phyloP scores from a whole-genome alignment of 306 rosid genomes.

The Chamaecrista fasciculata region DNA sequence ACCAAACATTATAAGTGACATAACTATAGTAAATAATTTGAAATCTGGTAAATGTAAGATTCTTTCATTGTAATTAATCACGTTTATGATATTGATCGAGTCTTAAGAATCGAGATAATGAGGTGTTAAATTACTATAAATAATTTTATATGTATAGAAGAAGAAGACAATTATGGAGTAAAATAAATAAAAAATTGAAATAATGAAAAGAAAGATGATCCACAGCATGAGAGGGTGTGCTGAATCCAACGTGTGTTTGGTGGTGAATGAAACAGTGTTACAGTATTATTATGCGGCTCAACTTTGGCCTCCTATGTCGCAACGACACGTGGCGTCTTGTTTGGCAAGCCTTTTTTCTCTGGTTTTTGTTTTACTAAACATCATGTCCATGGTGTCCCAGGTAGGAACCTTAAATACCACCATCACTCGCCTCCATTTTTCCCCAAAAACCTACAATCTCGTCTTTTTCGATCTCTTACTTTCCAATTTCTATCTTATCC shows the following conservation, averaged over 20 bases:
- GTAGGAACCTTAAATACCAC: neutral
- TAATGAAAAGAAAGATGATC: neutral
- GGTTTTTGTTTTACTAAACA: neutral
- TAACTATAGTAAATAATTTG: too few relatives aligned
- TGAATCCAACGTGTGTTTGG: neutral
- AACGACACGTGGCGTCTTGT: conserved; percentile 23
- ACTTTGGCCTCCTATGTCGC: neutral
- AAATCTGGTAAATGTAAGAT: too few relatives aligned
- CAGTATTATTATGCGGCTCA: neutral
- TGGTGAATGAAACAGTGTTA: neutral
- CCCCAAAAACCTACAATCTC: neutral
- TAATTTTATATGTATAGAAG: too few relatives aligned
- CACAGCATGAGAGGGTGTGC: neutral
- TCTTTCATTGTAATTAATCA: too few relatives aligned
- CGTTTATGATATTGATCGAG: too few relatives aligned
- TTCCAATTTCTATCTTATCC: neutral
- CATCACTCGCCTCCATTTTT: neutral
- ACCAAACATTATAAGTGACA: too few relatives aligned
- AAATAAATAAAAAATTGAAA: neutral
- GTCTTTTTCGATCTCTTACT: neutral
- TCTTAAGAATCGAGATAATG: too few relatives aligned
- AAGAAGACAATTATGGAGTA: too few relatives aligned
- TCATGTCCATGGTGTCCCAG: neutral
- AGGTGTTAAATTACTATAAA: too few relatives aligned
- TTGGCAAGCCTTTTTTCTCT: neutral